phyloP scores from a whole-genome alignment of 768 basidiomycete species.

The Termitomyces titanicus region DNA sequence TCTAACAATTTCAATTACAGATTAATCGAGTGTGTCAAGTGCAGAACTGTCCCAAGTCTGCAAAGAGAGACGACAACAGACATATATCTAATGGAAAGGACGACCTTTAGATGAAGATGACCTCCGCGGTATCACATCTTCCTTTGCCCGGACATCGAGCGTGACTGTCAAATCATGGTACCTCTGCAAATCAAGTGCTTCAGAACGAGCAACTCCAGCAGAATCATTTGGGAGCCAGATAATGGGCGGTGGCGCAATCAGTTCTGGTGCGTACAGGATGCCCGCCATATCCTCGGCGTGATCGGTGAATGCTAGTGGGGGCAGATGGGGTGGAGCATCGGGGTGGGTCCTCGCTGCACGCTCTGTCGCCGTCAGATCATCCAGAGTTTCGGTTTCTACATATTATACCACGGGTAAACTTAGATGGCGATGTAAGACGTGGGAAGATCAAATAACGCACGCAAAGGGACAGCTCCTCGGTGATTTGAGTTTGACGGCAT shows the following conservation, averaged over 20 bases:
- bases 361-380: slow-evolving; percentile 78
- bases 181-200: slow-evolving; percentile 71
- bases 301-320: slow-evolving; percentile 65
- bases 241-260: slow-evolving; percentile 72
- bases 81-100: slow-evolving; percentile 18
- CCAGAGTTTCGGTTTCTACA: slow-evolving; percentile 70
- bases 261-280: slow-evolving; percentile 78
- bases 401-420: slow-evolving; percentile 5
- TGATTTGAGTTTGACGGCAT: slow-evolving; percentile 55
- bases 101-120: slow-evolving; percentile 30
- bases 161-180: slow-evolving; percentile 72
- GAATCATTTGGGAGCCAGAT: slow-evolving; percentile 86
- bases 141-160: slow-evolving; percentile 61
- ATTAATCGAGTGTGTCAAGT: background rate
- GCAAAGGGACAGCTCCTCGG: slow-evolving; percentile 61
- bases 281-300: slow-evolving; percentile 76
- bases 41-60: background rate
- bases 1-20: slow-evolving; percentile 2
- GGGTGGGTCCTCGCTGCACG: slow-evolving; percentile 75
- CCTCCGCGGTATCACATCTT: slow-evolving; percentile 38
- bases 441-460: slow-evolving; percentile 38
- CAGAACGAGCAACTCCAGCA: slow-evolving; percentile 68
- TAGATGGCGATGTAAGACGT: slow-evolving; percentile 1
- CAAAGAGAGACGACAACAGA: background rate
- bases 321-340: slow-evolving; percentile 70